Percentiles rank a stretch among this genome's conserved stretches.
These are phyloP conservation scores for Microsporum audouinii DNA, from an alignment of 2,329 filamentous ascomycete genomes.

Conservation along the genomic window DNA sequence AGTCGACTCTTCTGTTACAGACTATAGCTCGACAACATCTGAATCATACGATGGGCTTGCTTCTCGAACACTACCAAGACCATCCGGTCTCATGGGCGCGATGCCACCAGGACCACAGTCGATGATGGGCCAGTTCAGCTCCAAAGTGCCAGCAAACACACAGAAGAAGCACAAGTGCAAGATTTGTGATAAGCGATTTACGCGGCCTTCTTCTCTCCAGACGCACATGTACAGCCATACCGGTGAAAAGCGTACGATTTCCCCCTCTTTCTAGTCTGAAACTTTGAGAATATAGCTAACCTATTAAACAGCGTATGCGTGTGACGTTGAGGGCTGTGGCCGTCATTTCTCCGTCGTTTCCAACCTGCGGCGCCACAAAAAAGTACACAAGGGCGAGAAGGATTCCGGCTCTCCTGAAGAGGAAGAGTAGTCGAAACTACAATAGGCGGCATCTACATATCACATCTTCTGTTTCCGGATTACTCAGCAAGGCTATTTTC, in stretches of 20 bases:
- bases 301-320: slow-evolving; percentile 62
- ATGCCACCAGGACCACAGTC: slow-evolving; percentile 78
- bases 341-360: slow-evolving; percentile 96
- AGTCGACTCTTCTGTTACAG: slow-evolving; percentile 68
- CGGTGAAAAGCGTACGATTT: slow-evolving; percentile 83
- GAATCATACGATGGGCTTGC: slow-evolving; percentile 69
- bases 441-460: neutral
- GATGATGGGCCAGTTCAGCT: slow-evolving; percentile 98
- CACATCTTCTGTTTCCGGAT: neutral
- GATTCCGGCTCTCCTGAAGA: slow-evolving; percentile 31
- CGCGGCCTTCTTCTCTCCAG: slow-evolving; percentile 82
- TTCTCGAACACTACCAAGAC: slow-evolving; percentile 72
- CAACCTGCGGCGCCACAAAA: slow-evolving; percentile 85
- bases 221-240: slow-evolving; percentile 99
- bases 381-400: slow-evolving; percentile 71
- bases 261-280: neutral
- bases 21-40: slow-evolving; percentile 81
- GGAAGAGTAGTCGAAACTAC: slow-evolving; percentile 25
- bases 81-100: slow-evolving; percentile 52
- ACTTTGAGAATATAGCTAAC: neutral
- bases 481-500: neutral
- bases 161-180: slow-evolving; percentile 99
- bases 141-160: slow-evolving; percentile 86
- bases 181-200: slow-evolving; percentile 96
- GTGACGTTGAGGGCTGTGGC: slow-evolving; percentile 87